phyloP scores from a whole-genome alignment of 768 basidiomycete species.

The Lactarius vividus region DNA sequence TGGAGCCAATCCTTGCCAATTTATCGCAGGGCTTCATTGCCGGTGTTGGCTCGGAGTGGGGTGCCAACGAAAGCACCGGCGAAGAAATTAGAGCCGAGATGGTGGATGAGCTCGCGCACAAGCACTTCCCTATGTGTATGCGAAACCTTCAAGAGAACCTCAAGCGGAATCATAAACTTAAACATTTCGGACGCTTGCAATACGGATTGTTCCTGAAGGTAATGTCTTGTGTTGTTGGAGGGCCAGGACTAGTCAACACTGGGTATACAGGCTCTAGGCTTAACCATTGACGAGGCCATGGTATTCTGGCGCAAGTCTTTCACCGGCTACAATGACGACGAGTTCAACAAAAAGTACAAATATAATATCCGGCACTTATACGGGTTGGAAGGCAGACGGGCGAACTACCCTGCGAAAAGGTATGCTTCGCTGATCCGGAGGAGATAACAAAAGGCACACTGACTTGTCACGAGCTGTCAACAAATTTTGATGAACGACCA shows the following conservation, averaged over 20 bases:
- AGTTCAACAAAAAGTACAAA: conserved; percentile 96
- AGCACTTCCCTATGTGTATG: conserved; percentile 97
- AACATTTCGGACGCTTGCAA: conserved; percentile 88
- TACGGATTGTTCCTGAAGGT: conserved; percentile 97
- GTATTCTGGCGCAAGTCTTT: conserved; percentile 92
- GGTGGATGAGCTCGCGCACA: conserved; percentile 81
- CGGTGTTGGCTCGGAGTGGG: conserved; percentile 85
- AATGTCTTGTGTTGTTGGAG: conserved; percentile 16
- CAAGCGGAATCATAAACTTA: conserved; percentile 77
- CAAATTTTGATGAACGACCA: conserved; percentile 72
- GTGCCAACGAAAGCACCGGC: conserved; percentile 48
- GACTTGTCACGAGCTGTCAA: conserved; percentile 63
- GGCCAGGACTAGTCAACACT: neutral
- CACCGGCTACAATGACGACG: conserved; percentile 77
- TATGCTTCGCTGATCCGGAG: conserved; percentile 33
- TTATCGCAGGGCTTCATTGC: conserved; percentile 92
- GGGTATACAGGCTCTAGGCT: conserved; percentile 71
- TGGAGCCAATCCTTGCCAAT: conserved; percentile 86
- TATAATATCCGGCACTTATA: conserved; percentile 97
- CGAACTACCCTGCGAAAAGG: conserved; percentile 94
- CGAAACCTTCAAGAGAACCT: conserved; percentile 81
- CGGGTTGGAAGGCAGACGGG: conserved; percentile 91
- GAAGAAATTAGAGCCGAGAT: conserved; percentile 88
- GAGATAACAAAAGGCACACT: neutral
- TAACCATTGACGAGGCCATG: conserved; percentile 92